These are phyloP conservation scores for Berberis thunbergii DNA, from an alignment of 164 flowering plant species.

Conservation along the genomic window DNA sequence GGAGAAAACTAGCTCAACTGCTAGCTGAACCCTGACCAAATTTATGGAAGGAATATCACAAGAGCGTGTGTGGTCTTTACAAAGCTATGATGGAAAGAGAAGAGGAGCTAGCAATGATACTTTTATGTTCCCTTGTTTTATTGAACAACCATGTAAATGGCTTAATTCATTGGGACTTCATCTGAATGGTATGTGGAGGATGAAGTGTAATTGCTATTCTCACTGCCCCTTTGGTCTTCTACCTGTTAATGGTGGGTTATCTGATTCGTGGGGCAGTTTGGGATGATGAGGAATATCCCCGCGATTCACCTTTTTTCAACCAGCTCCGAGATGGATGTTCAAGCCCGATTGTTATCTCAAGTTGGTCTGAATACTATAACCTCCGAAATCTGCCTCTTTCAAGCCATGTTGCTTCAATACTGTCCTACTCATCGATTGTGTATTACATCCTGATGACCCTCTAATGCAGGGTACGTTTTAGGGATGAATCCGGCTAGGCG, in stretches of 20 bases:
- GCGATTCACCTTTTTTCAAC: slow-evolving; percentile 32
- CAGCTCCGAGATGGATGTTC: slow-evolving; percentile 26
- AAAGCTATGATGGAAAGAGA: slow-evolving; percentile 63
- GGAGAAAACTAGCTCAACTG: slow-evolving; percentile 30
- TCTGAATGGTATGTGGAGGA: slow-evolving; percentile 58
- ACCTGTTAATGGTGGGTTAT: slow-evolving; percentile 33
- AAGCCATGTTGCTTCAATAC: slow-evolving; percentile 49
- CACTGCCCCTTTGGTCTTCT: slow-evolving; percentile 55
- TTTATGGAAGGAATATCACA: slow-evolving; percentile 44
- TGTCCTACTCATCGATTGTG: slow-evolving; percentile 43
- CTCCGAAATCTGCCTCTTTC: slow-evolving; percentile 43
- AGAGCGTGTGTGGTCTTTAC: slow-evolving; percentile 44
- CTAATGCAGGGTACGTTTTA: too few relatives aligned
- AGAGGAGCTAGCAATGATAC: slow-evolving; percentile 50
- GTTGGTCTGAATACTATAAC: slow-evolving; percentile 58
- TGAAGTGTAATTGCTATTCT: slow-evolving; percentile 47
- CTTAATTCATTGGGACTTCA: slow-evolving; percentile 47
- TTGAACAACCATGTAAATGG: slow-evolving; percentile 54
- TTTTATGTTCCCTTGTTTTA: slow-evolving; percentile 36
- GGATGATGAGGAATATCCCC: slow-evolving; percentile 45
- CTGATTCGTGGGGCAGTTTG: slow-evolving; percentile 48
- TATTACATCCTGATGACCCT: slow-evolving; percentile 42
- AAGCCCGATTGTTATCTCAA: slow-evolving; percentile 43
- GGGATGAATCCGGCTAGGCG: too few relatives aligned
- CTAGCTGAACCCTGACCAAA: slow-evolving; percentile 41